Evolutionary conservation across 2,329 filamentous ascomycete genomes (phyloP).

Genomic region (Colletotrichum spinosum): DNA sequence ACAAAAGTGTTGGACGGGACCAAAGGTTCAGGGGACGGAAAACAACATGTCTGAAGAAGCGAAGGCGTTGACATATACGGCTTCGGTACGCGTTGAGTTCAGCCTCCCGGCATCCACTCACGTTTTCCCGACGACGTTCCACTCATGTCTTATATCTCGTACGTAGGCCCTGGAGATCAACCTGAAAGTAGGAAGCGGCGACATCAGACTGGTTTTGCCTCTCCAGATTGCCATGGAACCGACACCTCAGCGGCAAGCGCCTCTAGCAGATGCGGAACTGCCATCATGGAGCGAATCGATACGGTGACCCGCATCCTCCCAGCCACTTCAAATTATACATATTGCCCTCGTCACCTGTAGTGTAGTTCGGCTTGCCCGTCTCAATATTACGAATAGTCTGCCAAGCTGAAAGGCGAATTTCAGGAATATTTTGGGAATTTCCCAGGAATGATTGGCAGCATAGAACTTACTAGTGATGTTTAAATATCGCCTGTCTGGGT

Average conservation of each 20-base stretch:
- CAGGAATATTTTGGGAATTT: no score
- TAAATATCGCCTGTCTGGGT: no score
- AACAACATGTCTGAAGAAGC: background rate
- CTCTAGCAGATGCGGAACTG: background rate
- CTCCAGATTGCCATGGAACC: slow-evolving; percentile 62
- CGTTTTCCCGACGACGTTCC: slow-evolving; percentile 67
- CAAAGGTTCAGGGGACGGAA: slow-evolving; percentile 43
- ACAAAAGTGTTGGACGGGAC: slow-evolving; percentile 47
- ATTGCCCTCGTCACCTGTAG: no score
- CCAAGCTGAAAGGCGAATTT: no score
- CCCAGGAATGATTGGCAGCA: no score
- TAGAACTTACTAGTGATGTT: no score
- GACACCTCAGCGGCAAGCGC: background rate
- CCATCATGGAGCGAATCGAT: background rate
- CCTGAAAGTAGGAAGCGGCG: slow-evolving; percentile 54
- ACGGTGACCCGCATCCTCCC: no score
- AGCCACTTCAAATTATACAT: background rate
- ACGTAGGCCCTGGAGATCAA: slow-evolving; percentile 63
- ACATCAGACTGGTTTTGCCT: slow-evolving; percentile 58
- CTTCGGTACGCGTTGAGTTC: slow-evolving; percentile 59
- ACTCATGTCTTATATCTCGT: slow-evolving; percentile 67
- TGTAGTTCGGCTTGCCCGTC: no score
- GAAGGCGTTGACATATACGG: slow-evolving; percentile 49
- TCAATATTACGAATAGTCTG: no score
- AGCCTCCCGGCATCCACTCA: slow-evolving; percentile 58